Evolutionary conservation across 1,139 yeast species (phyloP).

Genomic region (Lodderomyces oxycetoniae): DNA sequence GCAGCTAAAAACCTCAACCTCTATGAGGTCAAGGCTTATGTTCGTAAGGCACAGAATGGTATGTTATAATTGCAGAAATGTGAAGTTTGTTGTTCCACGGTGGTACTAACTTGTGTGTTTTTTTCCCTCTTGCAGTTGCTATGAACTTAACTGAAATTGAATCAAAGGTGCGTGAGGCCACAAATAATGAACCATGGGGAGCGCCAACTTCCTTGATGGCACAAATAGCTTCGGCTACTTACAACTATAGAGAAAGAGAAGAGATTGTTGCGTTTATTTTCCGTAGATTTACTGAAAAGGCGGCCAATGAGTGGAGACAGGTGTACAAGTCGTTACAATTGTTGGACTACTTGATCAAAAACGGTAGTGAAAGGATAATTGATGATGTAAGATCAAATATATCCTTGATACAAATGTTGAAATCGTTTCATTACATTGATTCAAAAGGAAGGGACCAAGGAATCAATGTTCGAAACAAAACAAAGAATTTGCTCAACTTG

Average conservation of each 20-base stretch:
- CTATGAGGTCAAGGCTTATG: slow-evolving; percentile 96
- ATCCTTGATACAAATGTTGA: slow-evolving; percentile 80
- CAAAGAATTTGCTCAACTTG: slow-evolving; percentile 67
- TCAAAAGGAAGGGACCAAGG: slow-evolving; percentile 96
- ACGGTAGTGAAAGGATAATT: slow-evolving; percentile 91
- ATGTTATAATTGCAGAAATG: slow-evolving; percentile 19
- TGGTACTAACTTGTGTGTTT: not conserved
- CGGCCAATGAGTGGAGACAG: slow-evolving; percentile 98
- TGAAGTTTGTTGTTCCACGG: not conserved
- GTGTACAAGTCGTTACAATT: slow-evolving; percentile 90
- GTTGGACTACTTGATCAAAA: slow-evolving; percentile 82
- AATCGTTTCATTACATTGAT: slow-evolving; percentile 90
- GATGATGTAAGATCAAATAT: slow-evolving; percentile 89
- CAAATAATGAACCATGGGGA: slow-evolving; percentile 99
- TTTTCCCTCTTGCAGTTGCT: slow-evolving; percentile 48
- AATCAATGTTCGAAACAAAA: slow-evolving; percentile 85
- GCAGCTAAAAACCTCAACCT: slow-evolving; percentile 77
- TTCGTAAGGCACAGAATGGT: slow-evolving; percentile 95
- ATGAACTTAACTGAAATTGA: slow-evolving; percentile 94
- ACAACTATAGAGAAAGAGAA: slow-evolving; percentile 77
- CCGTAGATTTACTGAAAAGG: slow-evolving; percentile 86
- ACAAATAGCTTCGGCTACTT: slow-evolving; percentile 92
- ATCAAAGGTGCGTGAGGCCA: slow-evolving; percentile 94
- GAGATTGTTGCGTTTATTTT: slow-evolving; percentile 69
- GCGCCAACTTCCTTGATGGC: slow-evolving; percentile 89